Conservation (phyloP, 2,329 filamentous ascomycete species). For the Alternaria tenuissima region DNA sequence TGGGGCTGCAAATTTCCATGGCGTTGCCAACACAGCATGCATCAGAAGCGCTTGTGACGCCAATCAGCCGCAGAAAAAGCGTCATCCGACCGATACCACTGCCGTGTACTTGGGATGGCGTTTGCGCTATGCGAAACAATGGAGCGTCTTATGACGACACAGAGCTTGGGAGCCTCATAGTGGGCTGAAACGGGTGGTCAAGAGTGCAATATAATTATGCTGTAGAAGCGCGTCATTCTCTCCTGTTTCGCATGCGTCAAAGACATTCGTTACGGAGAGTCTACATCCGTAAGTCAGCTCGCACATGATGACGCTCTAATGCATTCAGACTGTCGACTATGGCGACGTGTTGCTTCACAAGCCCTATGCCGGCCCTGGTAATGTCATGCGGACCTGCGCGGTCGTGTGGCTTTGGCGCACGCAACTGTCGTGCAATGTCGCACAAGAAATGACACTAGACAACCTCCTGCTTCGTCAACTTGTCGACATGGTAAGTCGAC, state of each 20-base stretch:
- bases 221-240: neutral
- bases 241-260: neutral
- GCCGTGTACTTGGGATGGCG: slow-evolving; percentile 40
- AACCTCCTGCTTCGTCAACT: slow-evolving; percentile 18
- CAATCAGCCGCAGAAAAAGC: slow-evolving; percentile 34
- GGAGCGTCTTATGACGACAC: slow-evolving; percentile 35
- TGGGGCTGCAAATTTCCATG: slow-evolving; percentile 26
- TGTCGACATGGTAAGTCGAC: slow-evolving; percentile 17
- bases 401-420: slow-evolving; percentile 33
- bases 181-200: slow-evolving; percentile 12
- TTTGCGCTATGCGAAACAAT: slow-evolving; percentile 22
- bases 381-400: slow-evolving; percentile 35
- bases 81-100: slow-evolving; percentile 34
- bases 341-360: slow-evolving; percentile 22
- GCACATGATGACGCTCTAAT: slow-evolving; percentile 13
- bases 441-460: slow-evolving; percentile 33
- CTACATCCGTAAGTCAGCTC: neutral
- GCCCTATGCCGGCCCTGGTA: slow-evolving; percentile 22
- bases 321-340: slow-evolving; percentile 12
- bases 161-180: slow-evolving; percentile 16
- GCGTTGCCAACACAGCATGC: slow-evolving; percentile 50
- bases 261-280: neutral
- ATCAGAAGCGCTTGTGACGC: slow-evolving; percentile 42
- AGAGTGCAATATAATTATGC: neutral
- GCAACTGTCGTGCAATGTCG: slow-evolving; percentile 31